Percentiles rank a stretch among this genome's conserved stretches.
Evolutionary conservation across 1,284 basidiomycete species (phyloP).

Genomic region (Leccinum solheimii): DNA sequence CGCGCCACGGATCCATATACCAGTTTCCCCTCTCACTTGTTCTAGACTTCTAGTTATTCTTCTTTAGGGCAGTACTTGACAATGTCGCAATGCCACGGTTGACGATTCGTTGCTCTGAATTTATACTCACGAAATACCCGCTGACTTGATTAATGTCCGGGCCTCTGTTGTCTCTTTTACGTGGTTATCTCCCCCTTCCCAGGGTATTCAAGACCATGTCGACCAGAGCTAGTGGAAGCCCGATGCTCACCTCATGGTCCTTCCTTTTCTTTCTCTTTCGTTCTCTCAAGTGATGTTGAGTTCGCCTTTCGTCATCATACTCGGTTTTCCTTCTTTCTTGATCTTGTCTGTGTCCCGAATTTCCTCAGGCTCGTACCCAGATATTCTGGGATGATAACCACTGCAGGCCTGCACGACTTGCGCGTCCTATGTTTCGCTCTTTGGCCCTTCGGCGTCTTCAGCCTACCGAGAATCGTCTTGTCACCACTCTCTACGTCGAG

Average conservation of each 20-base stretch:
- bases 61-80: neutral
- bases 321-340: too few species aligned
- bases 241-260: neutral
- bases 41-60: neutral
- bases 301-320: neutral
- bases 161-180: neutral
- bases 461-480: too few species aligned
- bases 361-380: neutral
- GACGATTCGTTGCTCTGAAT: neutral
- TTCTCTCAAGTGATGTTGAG: neutral
- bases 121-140: neutral
- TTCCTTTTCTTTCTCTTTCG: neutral
- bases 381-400: too few species aligned
- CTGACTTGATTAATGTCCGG: neutral
- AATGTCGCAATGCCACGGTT: too few species aligned
- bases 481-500: neutral
- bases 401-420: too few species aligned
- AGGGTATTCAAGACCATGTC: too few species aligned
- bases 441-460: too few species aligned
- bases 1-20: neutral
- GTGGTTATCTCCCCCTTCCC: too few species aligned
- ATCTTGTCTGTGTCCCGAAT: neutral
- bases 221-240: too few species aligned
- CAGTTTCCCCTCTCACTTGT: neutral
- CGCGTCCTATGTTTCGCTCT: too few species aligned